Evolutionary conservation across 208 protist species (phyloP), one percentile per base, ranked within the genome.

Genomic region (Cochliopodium minus): DNA sequence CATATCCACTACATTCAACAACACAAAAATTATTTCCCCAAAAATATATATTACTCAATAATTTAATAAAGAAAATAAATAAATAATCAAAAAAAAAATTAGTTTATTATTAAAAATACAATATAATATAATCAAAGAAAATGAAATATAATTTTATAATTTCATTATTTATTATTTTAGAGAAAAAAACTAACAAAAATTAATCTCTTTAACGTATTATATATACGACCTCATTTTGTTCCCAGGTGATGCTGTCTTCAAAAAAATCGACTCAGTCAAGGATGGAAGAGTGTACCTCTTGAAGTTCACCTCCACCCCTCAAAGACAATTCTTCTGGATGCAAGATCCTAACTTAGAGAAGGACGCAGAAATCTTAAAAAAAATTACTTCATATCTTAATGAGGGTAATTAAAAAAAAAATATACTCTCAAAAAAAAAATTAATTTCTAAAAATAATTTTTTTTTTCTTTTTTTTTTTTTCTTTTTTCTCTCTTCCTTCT

Each of bases 341-440:
- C 54, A 59, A 40, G 54, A 59, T 29, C 54, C 54, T 26, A 51
- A 38, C 6, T 30, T 35, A 17, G 54, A 59, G 7, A 59, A 59
- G 9, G 54, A 59, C 17, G 36, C 23, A 29, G 36, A 23, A 45
- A 22, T 32, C 29, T 4, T 15, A 36, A 40, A 22, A 17, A 46
- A 42, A 13, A 28, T 59, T 15, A 59, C 40, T 45, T 30, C 36
- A 40, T 45, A 30, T 40, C 22, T 54, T n/a, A 39, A 35, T n/a
- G n/a, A n/a, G n/a, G n/a, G n/a, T n/a, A n/a, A n/a, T n/a, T n/a
- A n/a, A n/a, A n/a, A n/a, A n/a, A n/a, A n/a, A n/a, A n/a, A n/a
- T n/a, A n/a, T n/a, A n/a, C n/a, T n/a, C n/a, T n/a, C n/a, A n/a
- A n/a, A n/a, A n/a, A n/a, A n/a, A n/a, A n/a, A n/a, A n/a, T n/a